Base-by-base conservation (phyloP, 2,329 filamentous ascomycete species). In the Stachybotrys chartarum region DNA sequence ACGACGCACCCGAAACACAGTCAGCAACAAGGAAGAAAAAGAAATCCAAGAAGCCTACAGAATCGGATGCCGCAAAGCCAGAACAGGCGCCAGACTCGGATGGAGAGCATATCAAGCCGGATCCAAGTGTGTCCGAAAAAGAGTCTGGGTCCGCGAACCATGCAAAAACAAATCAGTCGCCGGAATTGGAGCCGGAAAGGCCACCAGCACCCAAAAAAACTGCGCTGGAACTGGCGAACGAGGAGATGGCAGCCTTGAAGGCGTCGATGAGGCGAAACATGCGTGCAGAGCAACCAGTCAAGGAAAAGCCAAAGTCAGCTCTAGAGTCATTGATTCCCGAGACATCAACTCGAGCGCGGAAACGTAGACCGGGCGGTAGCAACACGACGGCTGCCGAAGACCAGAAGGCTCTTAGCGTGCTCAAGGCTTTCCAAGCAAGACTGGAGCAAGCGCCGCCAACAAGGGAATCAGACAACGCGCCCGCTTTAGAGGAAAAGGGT, bases 341-440 rank as follows among this genome's bases (percentile, higher is more conserved):
- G 54, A 89, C 82, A 10, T 86, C 88, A 8, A 84, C 84, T 16
- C 78, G 83, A 11, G 89, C 86, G 2, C 82, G 90, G 51, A 92
- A 91, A 71, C 78, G 88, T 55, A 79, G 83, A 53, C 79, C 81
- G 14, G 84, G 81, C 1, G 81, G 77, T 10, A 67, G 78, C 68
- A 81, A 74, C 7, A 68, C 74, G 7, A 75, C 76, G 48, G 75
- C 79, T 18, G 74, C 70, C 7, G 81, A 84, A 14, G 88, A 91
- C 58, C 76, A 81, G 57, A 81, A 83, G 53, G 79, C 87, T 0
- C 68, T 96, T 16, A 81, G 86, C 55, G 75, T 92, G 47, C 80
- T 97, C 56, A 86, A 87, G 57, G 86, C 85, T 0, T 99, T 97
- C 73, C 88, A 87, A 65, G 81, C 84, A 3, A 90, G 88, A 60